Evolutionary conservation across 2,329 filamentous ascomycete genomes (phyloP), one percentile per base, ranked within the genome.

Genomic region (Trichoderma atroviride): DNA sequence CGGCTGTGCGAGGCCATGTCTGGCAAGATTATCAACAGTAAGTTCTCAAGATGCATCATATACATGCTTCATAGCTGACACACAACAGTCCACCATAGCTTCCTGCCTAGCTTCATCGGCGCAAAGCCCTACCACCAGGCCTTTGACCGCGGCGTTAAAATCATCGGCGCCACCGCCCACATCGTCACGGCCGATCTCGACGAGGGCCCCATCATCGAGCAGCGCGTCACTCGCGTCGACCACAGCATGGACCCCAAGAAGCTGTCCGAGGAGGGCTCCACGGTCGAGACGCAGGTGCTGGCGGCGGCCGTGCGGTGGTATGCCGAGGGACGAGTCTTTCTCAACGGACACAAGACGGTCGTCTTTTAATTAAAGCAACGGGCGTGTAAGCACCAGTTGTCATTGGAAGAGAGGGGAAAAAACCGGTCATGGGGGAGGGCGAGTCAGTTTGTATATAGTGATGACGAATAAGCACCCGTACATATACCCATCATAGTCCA

Each of bases 71-170:
- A 16, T 6, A 16, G 16, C 33, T 19, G 4, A 43, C 37, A 43
- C 6, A 7, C 7, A 29, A 27, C 31, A 68, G 65, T 96, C 80
- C 92, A 96, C 82, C 92, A 96, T 83, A 91, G 88, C 74, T 96
- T 96, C 87, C 79, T 96, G 85, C 92, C 92, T 0, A 90, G 87
- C 11, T 96, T 96, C 87, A 96, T 96, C 85, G 92, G 92, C 71
- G 92, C 92, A 35, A 93, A 93, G 81, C 92, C 92, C 3, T 96
- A 96, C 81, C 92, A 95, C 80, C 92, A 96, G 84, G 92, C 92
- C 9, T 94, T 92, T 77, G 92, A 95, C 72, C 88, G 92, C 33
- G 92, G 92, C 70, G 92, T 96, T 73, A 96, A 96, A 86, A 95
- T 96, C 74, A 94, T 94, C 69, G 92, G 92, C 70, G 92, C 92